These are phyloP conservation scores for Karstenula rhodostoma DNA, from an alignment of 2,329 filamentous ascomycete genomes.

Conservation along the genomic window DNA sequence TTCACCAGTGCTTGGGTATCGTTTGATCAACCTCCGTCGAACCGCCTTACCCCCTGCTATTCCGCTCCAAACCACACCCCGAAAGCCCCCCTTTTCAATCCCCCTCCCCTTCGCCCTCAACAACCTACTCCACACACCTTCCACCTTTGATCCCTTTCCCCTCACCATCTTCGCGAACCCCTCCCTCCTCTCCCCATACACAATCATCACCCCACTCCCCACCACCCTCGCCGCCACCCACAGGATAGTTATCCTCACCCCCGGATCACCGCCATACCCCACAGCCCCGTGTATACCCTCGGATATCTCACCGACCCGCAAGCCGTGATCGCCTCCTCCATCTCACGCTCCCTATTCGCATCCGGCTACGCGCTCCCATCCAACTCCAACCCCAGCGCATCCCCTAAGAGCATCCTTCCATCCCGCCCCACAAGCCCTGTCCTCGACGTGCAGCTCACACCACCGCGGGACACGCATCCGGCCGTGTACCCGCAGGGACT, in stretches of 20 bases:
- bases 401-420: neutral
- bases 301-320: neutral
- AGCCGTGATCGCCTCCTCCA: neutral
- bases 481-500: neutral
- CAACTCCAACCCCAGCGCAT: neutral
- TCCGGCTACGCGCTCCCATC: neutral
- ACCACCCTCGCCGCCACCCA: neutral
- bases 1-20: neutral
- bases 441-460: too few species aligned
- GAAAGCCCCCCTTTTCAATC: neutral
- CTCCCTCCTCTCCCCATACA: neutral
- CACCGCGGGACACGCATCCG: neutral
- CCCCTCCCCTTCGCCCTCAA: neutral
- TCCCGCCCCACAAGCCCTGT: too few species aligned
- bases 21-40: too few species aligned
- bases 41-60: neutral
- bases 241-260: neutral
- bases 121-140: neutral
- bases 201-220: neutral
- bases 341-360: neutral
- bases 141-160: neutral
- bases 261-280: slow-evolving; percentile 4
- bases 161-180: neutral
- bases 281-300: neutral
- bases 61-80: neutral